Evolutionary conservation across 352 stramenopile species (phyloP).

Genomic region (Pythium brachiatum): DNA sequence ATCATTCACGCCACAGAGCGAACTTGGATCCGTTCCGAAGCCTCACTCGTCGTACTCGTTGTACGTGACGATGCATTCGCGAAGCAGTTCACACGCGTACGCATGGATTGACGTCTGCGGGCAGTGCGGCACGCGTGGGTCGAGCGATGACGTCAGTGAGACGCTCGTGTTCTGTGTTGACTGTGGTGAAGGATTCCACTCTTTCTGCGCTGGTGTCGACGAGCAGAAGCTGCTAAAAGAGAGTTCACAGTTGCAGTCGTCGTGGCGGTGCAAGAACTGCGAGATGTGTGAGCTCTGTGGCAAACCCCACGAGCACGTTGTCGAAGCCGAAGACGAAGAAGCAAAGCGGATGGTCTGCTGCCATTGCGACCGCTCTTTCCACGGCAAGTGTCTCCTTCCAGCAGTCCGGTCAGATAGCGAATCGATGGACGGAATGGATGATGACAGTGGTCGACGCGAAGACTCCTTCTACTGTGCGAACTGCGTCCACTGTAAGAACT

Average conservation of each 20-base stretch:
- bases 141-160: conserved; percentile 36
- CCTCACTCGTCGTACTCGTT: conserved; percentile 63
- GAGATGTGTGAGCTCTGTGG: conserved; percentile 95
- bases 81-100: conserved; percentile 75
- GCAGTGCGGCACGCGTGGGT: conserved; percentile 86
- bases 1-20: conserved; percentile 51
- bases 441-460: conserved; percentile 4
- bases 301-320: conserved; percentile 33
- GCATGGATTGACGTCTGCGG: conserved; percentile 93
- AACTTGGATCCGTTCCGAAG: conserved; percentile 51
- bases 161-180: conserved; percentile 93
- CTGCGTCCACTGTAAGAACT: conserved; percentile 66
- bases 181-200: conserved; percentile 94
- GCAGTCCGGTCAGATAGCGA: conserved; percentile 23
- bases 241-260: conserved; percentile 58
- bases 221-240: conserved; percentile 25
- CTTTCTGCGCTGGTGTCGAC: conserved; percentile 85
- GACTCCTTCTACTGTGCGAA: conserved; percentile 56
- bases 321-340: conserved; percentile 16
- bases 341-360: conserved; percentile 20
- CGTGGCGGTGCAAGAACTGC: conserved; percentile 95
- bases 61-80: conserved; percentile 74
- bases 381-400: conserved; percentile 28
- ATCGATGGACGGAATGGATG: conserved; percentile 11
- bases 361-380: conserved; percentile 29